Evolutionary conservation across 163 green algal species (phyloP), one percentile per base, ranked within the genome.

Genomic region (Chlorella variabilis): DNA sequence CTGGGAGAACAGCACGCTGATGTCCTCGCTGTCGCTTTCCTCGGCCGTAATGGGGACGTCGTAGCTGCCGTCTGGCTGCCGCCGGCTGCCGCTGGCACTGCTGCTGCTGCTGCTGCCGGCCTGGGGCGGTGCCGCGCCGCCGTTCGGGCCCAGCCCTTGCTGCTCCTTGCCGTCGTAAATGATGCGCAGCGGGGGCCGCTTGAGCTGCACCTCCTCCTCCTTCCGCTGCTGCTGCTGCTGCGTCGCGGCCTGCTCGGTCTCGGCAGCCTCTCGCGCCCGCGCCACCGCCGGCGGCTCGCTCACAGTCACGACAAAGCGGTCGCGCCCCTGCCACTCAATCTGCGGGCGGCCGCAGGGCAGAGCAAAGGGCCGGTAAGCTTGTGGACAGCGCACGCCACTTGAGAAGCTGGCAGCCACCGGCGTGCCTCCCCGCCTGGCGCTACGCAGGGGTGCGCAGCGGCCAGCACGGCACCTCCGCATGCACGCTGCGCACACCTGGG

Each of bases 271-370:
- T 27, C 34, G 45, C 36, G 56, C 70, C 5, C 27, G 25, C n/a
- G 59, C 36, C 23, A 75, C n/a, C 23, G 31, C 41, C 0, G 75
- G 75, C 21, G 75, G 78, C 68, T 74, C 49, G 25, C 11, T 65
- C 0, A 87, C 84, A 11, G 8, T 48, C 41, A 90, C 74, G 0
- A 73, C 45, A 45, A 90, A 89, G 38, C 23, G 29, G 76, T 89
- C 78, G 9, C 78, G 45, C 25, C 85, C 84, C 25, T 58, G 21
- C 85, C 85, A 89, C 3, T 71, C 67, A 18, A 89, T 56, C 38
- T 79, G n/a, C 15, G 38, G 15, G 36, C 31, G n/a, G n/a, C 58
- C 58, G n/a, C n/a, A n/a, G n/a, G n/a, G n/a, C n/a, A n/a, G n/a
- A n/a, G n/a, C n/a, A n/a, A n/a, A n/a, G n/a, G n/a, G n/a, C n/a